phyloP scores from a whole-genome alignment of 2,329 filamentous ascomycete genomes.

The Hysterium pulicare region DNA sequence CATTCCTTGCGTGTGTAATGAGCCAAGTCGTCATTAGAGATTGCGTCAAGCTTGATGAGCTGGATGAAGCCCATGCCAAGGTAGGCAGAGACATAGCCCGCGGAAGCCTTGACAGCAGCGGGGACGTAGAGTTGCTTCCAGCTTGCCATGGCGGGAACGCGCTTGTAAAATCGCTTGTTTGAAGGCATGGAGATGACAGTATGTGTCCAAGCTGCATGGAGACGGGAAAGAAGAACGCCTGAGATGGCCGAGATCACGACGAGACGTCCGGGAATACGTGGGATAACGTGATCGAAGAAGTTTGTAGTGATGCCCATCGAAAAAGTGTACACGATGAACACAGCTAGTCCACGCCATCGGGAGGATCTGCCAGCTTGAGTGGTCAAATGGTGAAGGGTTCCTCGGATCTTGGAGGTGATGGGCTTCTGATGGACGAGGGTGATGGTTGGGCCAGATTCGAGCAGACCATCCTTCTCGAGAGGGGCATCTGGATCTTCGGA shows the following conservation, averaged over 20 bases:
- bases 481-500: conserved; percentile 40
- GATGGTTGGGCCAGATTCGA: conserved; percentile 37
- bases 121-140: conserved; percentile 69
- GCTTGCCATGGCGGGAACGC: conserved; percentile 64
- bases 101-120: conserved; percentile 60
- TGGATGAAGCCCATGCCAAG: conserved; percentile 47
- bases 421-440: conserved; percentile 52
- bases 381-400: conserved; percentile 59
- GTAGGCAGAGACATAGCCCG: conserved; percentile 52
- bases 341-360: conserved; percentile 65
- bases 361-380: conserved; percentile 62
- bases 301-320: conserved; percentile 37
- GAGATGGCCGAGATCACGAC: conserved; percentile 56
- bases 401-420: conserved; percentile 59
- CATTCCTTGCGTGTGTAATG: conserved; percentile 31
- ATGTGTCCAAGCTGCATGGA: conserved; percentile 79
- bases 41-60: conserved; percentile 35
- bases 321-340: conserved; percentile 41
- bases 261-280: conserved; percentile 42
- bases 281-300: conserved; percentile 44
- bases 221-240: conserved; percentile 61
- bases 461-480: conserved; percentile 22
- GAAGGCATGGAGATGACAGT: conserved; percentile 73
- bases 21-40: conserved; percentile 29
- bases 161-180: conserved; percentile 57